Evolutionary conservation across 768 basidiomycete species (phyloP).

Genomic region (Boletellus ananiceps): DNA sequence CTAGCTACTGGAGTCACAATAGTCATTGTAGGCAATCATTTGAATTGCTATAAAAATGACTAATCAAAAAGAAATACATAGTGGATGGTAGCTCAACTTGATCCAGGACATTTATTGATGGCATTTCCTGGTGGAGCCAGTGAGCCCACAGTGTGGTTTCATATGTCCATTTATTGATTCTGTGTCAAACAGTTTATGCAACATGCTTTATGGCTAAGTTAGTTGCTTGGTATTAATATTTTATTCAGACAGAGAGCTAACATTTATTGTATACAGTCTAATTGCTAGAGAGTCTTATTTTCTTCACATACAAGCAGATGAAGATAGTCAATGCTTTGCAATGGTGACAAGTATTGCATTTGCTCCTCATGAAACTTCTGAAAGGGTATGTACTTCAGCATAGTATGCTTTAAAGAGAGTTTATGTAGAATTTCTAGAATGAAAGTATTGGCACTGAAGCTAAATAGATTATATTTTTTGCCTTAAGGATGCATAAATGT

Average conservation of each 20-base stretch:
- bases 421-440: conserved; percentile 1
- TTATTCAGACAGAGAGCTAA: not conserved
- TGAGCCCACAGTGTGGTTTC: conserved; percentile 5
- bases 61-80: not conserved
- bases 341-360: conserved; percentile 7
- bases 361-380: not conserved
- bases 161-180: not conserved
- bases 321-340: not conserved
- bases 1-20: conserved; percentile 11
- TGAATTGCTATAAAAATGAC: not conserved
- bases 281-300: conserved; percentile 29
- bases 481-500: not conserved
- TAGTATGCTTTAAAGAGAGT: not conserved
- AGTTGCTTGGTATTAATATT: not conserved
- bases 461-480: not conserved
- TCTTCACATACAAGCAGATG: not conserved
- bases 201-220: conserved; percentile 28
- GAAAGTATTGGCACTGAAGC: not conserved
- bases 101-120: conserved; percentile 19
- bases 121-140: conserved; percentile 23
- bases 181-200: conserved; percentile 21
- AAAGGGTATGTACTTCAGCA: not conserved
- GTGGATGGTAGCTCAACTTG: conserved; percentile 20
- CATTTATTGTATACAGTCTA: conserved; percentile 7
- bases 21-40: conserved; percentile 15